phyloP scores from a whole-genome alignment of 1,284 basidiomycete species.

The Psilocybe mexicana region DNA sequence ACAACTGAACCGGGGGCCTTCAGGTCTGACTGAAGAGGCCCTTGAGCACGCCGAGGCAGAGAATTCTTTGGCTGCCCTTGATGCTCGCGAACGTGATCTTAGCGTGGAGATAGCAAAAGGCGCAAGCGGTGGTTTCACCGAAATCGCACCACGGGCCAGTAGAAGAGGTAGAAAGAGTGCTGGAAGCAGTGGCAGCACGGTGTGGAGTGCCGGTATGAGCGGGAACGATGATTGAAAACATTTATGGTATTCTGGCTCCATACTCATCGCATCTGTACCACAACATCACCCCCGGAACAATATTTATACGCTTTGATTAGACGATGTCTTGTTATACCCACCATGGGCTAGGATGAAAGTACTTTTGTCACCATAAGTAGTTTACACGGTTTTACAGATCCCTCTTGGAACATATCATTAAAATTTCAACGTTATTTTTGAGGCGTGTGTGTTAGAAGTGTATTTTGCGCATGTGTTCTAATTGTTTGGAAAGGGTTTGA shows the following conservation, averaged over 20 bases:
- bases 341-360: not conserved
- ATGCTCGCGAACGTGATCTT: conserved; percentile 71
- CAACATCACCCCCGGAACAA: not conserved
- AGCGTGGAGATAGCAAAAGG: conserved; percentile 78
- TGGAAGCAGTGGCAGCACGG: conserved; percentile 71
- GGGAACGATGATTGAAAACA: conserved; percentile 37
- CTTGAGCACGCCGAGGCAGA: conserved; percentile 76
- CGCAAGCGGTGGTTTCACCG: conserved; percentile 71
- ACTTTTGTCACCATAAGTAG: no score
- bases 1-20: conserved; percentile 27
- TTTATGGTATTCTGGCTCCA: not conserved
- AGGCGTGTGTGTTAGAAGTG: conserved; percentile 45
- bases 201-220: conserved; percentile 83
- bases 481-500: conserved; percentile 78
- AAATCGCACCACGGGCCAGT: conserved; percentile 57
- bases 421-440: not conserved
- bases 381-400: no score
- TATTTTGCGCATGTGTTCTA: conserved; percentile 79
- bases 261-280: not conserved
- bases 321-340: conserved; percentile 12
- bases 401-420: no score
- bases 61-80: conserved; percentile 68
- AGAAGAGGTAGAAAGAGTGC: conserved; percentile 59
- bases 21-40: conserved; percentile 70
- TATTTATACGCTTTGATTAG: not conserved